Conservation (phyloP, 148 eudicot species). For the Limonium bicolor region DNA sequence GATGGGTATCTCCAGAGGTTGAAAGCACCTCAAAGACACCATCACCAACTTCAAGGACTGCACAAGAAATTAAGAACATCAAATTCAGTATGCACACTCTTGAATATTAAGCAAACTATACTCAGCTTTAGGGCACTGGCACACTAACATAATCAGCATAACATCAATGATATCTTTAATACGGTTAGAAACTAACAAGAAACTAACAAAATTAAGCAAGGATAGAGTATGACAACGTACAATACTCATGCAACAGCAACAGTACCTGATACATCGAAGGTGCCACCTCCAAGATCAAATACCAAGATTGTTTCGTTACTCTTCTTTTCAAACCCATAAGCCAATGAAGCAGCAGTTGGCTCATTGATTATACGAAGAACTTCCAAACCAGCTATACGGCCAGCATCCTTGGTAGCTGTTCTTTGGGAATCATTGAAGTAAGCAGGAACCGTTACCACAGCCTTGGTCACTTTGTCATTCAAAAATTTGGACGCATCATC, state of each 20-base stretch:
- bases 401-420: conserved; percentile 97
- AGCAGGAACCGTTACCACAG: conserved; percentile 93
- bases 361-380: conserved; percentile 91
- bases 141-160: neutral
- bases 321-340: conserved; percentile 98
- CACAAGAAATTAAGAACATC: neutral
- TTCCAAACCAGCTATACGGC: conserved; percentile 92
- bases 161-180: neutral
- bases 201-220: neutral
- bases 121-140: neutral
- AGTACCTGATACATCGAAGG: conserved; percentile 98
- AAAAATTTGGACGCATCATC: conserved; percentile 94
- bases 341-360: conserved; percentile 95
- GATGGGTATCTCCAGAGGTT: conserved; percentile 94
- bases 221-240: neutral
- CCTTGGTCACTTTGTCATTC: conserved; percentile 81
- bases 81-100: neutral
- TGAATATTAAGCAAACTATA: neutral
- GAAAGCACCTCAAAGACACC: conserved; percentile 99
- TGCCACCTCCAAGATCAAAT: conserved; percentile 99
- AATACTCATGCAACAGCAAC: no score
- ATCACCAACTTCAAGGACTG: conserved; percentile 97
- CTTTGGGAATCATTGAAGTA: conserved; percentile 97
- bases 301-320: conserved; percentile 88
- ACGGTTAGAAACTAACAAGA: neutral